phyloP scores from a whole-genome alignment of 2,329 filamentous ascomycete genomes.

The Nannizzia gypsea region DNA sequence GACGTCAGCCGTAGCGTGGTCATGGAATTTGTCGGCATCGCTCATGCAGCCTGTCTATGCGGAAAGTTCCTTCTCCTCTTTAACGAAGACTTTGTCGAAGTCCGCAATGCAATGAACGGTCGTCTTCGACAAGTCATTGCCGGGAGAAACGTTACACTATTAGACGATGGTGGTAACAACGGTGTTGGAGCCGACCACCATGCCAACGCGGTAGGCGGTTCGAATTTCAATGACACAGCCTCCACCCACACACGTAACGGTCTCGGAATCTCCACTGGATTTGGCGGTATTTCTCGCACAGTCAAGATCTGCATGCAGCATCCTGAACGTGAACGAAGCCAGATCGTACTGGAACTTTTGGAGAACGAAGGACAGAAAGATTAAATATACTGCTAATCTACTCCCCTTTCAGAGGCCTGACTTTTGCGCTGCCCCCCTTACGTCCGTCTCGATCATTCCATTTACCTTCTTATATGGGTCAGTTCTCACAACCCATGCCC shows the following conservation, averaged over 20 bases:
- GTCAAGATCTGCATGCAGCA: conserved; percentile 95
- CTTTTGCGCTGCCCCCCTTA: neutral
- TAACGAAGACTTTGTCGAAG: conserved; percentile 92
- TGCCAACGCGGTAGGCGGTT: conserved; percentile 21
- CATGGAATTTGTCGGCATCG: conserved; percentile 97
- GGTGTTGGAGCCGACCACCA: conserved; percentile 36
- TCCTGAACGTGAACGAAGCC: conserved; percentile 69
- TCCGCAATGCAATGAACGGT: conserved; percentile 92
- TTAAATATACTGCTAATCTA: neutral
- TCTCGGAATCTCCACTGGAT: conserved; percentile 23
- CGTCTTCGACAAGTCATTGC: conserved; percentile 87
- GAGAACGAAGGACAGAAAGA: conserved; percentile 75
- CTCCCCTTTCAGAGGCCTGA: neutral
- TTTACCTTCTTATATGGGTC: neutral
- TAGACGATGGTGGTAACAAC: conserved; percentile 65
- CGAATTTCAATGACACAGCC: conserved; percentile 15
- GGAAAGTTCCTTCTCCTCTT: conserved; percentile 87
- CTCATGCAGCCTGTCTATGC: conserved; percentile 74
- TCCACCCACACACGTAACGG: conserved; percentile 23
- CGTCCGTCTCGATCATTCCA: neutral
- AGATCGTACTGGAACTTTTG: conserved; percentile 84
- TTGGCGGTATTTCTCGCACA: conserved; percentile 45
- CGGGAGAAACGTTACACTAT: conserved; percentile 74
- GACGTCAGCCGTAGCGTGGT: conserved; percentile 88
- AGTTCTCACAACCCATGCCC: neutral